Evolutionary conservation across 2,329 filamentous ascomycete species (phyloP), one percentile per base, ranked within the genome.

Genomic region (Aspergillus puulaauensis): DNA sequence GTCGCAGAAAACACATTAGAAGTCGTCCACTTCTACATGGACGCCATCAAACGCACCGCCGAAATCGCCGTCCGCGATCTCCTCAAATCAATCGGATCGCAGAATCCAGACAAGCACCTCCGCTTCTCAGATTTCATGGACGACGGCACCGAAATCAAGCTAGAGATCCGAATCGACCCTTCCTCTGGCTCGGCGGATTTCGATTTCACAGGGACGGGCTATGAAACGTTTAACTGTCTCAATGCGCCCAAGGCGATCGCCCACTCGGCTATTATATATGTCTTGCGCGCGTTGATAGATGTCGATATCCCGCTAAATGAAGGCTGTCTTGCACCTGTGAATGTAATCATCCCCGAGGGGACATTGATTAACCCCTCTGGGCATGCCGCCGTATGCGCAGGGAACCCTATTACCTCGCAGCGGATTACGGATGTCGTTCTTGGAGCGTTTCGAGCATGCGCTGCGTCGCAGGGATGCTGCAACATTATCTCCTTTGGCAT

Each of bases 221-320:
- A 88, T 0, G 89, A 95, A 73, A 88, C 91, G 1, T 91, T 91
- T 66, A 89, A 81, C 44, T 92, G 92, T 65, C 88, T 88, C 73
- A 95, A 95, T 67, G 90, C 90, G 0, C 90, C 90, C 0, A 84
- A 91, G 73, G 90, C 90, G 3, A 89, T 95, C 46, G 93, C 90
- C 0, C 91, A 90, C 75, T 89, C 85, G 37, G 90, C 90, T 50
- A 93, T 95, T 68, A 93, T 95, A 70, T 96, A 96, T 80, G 91
- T 89, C 66, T 80, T 96, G 14, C 86, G 91, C 45, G 90, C 87
- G 67, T 81, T 96, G 57, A 91, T 96, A 66, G 86, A 84, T 35
- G 85, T 90, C 62, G 90, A 93, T 64, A 93, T 96, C 12, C 91
- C 91, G 0, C 82, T 96, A 3, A 96, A 96, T 76, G 90, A 96